phyloP scores from a whole-genome alignment of 805 yeast species.

The Kazachstania viticola region DNA sequence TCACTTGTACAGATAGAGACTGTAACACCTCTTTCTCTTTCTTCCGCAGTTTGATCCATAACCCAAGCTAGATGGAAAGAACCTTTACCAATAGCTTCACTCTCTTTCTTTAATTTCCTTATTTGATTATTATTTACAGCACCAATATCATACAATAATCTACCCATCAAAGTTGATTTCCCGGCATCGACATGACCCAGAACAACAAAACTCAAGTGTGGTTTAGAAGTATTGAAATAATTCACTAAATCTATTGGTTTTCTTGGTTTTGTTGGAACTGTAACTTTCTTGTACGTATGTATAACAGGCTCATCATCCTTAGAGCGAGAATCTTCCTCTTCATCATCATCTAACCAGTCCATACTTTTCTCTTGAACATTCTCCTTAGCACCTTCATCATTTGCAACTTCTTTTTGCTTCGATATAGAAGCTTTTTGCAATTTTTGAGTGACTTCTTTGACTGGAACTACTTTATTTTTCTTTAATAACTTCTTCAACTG shows the following conservation, averaged over 20 bases:
- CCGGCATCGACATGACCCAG: slow-evolving; percentile 99
- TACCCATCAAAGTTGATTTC: slow-evolving; percentile 97
- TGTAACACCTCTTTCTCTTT: slow-evolving; percentile 96
- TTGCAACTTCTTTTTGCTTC: too few species aligned
- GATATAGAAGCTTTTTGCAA: slow-evolving; percentile 7
- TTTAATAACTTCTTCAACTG: slow-evolving; percentile 26
- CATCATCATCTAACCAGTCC: slow-evolving; percentile 13
- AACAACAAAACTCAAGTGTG: slow-evolving; percentile 90
- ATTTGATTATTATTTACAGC: slow-evolving; percentile 95
- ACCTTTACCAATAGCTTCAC: slow-evolving; percentile 96
- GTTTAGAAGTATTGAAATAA: slow-evolving; percentile 79
- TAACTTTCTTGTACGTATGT: slow-evolving; percentile 17
- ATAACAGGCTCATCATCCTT: slow-evolving; percentile 7
- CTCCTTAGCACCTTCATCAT: not conserved
- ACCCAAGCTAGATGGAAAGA: slow-evolving; percentile 99
- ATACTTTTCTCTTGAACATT: slow-evolving; percentile 8
- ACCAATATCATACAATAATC: slow-evolving; percentile 81
- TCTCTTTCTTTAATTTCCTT: slow-evolving; percentile 92
- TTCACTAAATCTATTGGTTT: slow-evolving; percentile 49
- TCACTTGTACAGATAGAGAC: slow-evolving; percentile 96
- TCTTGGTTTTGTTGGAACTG: slow-evolving; percentile 23
- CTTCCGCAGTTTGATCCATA: slow-evolving; percentile 97
- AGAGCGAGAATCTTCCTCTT: slow-evolving; percentile 6
- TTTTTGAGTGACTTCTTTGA: not conserved
- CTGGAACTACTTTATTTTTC: slow-evolving; percentile 13